Conservation (phyloP, 2,329 filamentous ascomycete species). For the Tolypocladium ophioglossoides region DNA sequence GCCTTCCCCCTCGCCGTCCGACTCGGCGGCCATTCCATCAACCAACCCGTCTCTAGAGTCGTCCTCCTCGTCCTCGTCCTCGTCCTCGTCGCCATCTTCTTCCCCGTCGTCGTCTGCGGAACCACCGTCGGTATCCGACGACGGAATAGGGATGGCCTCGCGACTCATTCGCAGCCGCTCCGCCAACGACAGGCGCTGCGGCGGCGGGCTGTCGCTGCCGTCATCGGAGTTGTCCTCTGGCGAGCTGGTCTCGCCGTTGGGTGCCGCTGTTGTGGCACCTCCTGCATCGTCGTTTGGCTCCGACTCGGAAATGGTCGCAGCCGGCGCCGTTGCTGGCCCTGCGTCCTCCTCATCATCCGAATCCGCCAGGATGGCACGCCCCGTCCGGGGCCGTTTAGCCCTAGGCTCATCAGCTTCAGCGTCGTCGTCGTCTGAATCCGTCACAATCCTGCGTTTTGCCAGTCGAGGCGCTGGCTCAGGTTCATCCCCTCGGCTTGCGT, state of each 20-base stretch:
- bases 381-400: slow-evolving; percentile 14
- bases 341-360: slow-evolving; percentile 5
- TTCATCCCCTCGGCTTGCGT: neutral
- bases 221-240: slow-evolving; percentile 4
- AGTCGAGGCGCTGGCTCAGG: slow-evolving; percentile 6
- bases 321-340: neutral
- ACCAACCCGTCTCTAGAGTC: slow-evolving; percentile 16
- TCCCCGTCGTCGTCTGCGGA: slow-evolving; percentile 8
- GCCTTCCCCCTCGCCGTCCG: slow-evolving; percentile 13
- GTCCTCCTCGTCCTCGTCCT: slow-evolving; percentile 8
- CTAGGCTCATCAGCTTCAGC: slow-evolving; percentile 6
- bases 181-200: slow-evolving; percentile 10
- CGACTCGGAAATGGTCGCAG: neutral
- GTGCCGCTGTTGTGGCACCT: neutral
- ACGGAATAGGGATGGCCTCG: slow-evolving; percentile 6
- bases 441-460: slow-evolving; percentile 17
- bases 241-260: slow-evolving; percentile 1
- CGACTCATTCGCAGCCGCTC: slow-evolving; percentile 12
- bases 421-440: slow-evolving; percentile 19
- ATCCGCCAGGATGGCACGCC: slow-evolving; percentile 10
- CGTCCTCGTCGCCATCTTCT: slow-evolving; percentile 6
- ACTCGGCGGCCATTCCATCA: slow-evolving; percentile 22
- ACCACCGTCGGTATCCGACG: slow-evolving; percentile 8
- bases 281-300: slow-evolving; percentile 7
- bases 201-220: slow-evolving; percentile 6